These are phyloP conservation scores for Stephania yunnanensis DNA, from an alignment of 164 flowering plant genomes.

Conservation along the genomic window DNA sequence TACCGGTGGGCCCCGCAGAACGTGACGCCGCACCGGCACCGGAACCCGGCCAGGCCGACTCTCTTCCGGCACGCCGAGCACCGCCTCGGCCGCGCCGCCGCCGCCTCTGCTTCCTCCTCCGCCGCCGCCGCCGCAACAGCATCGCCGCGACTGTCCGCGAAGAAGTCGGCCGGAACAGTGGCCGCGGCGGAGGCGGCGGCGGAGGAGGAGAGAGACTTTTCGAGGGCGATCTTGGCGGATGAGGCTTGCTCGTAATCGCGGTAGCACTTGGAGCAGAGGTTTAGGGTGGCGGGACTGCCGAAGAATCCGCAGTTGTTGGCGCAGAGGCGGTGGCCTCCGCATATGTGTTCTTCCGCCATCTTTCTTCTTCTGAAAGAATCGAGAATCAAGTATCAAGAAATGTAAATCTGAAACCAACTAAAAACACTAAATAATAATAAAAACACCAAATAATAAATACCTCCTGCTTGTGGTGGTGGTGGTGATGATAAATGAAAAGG, in stretches of 20 bases:
- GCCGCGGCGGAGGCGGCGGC: constrained; percentile 8
- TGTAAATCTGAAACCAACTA: not conserved
- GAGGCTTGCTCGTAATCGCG: constrained; percentile 42
- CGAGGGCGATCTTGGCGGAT: constrained; percentile 37
- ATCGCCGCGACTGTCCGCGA: constrained; percentile 3
- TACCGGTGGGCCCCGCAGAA: constrained; percentile 66
- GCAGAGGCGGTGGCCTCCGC: constrained; percentile 57
- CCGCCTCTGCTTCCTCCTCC: not conserved
- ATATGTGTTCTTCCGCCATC: constrained; percentile 73
- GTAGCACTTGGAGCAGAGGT: constrained; percentile 72
- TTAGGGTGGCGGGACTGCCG: constrained; percentile 54
- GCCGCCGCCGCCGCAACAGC: not conserved
- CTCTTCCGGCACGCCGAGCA: constrained; percentile 49
- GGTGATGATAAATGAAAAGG: not conserved
- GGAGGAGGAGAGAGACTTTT: constrained; percentile 29
- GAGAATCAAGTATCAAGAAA: not conserved
- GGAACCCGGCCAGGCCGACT: constrained; percentile 59
- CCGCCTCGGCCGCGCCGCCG: constrained; percentile 28
- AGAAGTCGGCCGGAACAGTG: constrained; percentile 10
- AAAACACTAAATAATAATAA: not conserved
- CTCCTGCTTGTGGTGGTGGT: not conserved
- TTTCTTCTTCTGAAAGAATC: not conserved
- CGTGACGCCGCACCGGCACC: constrained; percentile 55
- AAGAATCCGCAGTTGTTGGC: constrained; percentile 78
- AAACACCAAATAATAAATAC: not conserved